Percentiles rank a stretch among this genome's conserved stretches.
phyloP scores from a whole-genome alignment of 176 grass and related monocot genomes.

The Aegilops umbellulata region DNA sequence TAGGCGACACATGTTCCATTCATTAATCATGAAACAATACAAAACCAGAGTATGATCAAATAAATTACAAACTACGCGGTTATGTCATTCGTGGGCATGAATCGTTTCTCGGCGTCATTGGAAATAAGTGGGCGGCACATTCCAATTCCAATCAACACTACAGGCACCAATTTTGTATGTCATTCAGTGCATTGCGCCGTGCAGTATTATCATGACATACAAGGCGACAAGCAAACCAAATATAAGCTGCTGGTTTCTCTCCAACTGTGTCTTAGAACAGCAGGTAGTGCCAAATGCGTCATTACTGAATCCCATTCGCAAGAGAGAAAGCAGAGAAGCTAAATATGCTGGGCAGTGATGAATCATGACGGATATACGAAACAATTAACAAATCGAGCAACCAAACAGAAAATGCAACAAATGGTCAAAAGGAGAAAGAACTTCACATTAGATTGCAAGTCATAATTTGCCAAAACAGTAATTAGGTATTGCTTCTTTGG shows the following conservation, averaged over 20 bases:
- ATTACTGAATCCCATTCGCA: background rate
- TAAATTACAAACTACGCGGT: background rate
- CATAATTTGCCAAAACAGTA: background rate
- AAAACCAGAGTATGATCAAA: background rate
- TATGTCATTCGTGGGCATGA: background rate
- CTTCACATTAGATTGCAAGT: background rate
- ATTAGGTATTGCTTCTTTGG: background rate
- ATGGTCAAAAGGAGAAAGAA: background rate
- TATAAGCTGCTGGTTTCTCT: too few relatives aligned
- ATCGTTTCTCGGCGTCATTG: background rate
- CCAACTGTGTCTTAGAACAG: too few relatives aligned
- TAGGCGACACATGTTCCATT: background rate
- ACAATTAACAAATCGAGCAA: background rate
- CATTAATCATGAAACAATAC: background rate
- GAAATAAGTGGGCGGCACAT: background rate
- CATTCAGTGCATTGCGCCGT: background rate
- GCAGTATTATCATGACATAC: background rate
- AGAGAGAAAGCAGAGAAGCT: constrained; percentile 13
- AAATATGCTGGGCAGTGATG: background rate
- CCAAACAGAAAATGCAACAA: background rate
- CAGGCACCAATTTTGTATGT: background rate
- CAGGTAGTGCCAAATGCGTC: background rate
- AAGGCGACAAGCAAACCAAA: background rate
- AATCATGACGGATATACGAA: background rate
- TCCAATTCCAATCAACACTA: background rate